Evolutionary conservation across 768 basidiomycete genomes (phyloP), one percentile per base, ranked within the genome.

Genomic region (Sporobolomyces pararoseus): DNA sequence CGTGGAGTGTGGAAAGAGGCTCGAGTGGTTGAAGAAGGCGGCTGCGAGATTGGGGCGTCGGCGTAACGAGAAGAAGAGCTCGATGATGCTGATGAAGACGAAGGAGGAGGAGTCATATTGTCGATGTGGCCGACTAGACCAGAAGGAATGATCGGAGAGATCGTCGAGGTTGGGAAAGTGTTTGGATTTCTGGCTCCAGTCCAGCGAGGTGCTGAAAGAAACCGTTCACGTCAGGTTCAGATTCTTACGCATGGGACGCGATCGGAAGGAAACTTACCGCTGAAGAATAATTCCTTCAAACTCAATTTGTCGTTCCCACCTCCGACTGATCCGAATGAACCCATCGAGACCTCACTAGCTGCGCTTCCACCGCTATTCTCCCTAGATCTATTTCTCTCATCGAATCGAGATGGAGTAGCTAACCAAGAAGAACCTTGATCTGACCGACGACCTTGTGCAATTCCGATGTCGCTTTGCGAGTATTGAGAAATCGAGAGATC

Each of bases 151-250:
- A 61, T n/a, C 21, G 59, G 59, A 46, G 59, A 49, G 32, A 61
- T 61, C 13, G 44, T 47, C 44, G 59, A 61, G 21, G 59, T 61
- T 35, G 37, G 59, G 31, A 61, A 61, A 7, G 27, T 3, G 23
- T 19, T 32, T 3, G 59, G 59, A 23, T 61, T 61, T 3, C 59
- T 44, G 12, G 59, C 6, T 3, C 59, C 59, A 13, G 19, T 50
- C 59, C 59, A 61, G 2, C 44, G 59, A 47, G 59, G 59, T 23
- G 59, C 59, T 61, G 35, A n/a, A n/a, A n/a, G n/a, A n/a, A n/a
- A n/a, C n/a, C n/a, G n/a, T n/a, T n/a, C 23, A 13, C 55, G 55
- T 57, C 35, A 57, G 16, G 35, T 23, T 7, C 35, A 17, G 10
- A 14, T 25, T 16, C n/a, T n/a, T n/a, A n/a, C n/a, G n/a, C n/a